Conservation (phyloP, 1,139 yeast species). For the Citeromyces hawaiiensis region DNA sequence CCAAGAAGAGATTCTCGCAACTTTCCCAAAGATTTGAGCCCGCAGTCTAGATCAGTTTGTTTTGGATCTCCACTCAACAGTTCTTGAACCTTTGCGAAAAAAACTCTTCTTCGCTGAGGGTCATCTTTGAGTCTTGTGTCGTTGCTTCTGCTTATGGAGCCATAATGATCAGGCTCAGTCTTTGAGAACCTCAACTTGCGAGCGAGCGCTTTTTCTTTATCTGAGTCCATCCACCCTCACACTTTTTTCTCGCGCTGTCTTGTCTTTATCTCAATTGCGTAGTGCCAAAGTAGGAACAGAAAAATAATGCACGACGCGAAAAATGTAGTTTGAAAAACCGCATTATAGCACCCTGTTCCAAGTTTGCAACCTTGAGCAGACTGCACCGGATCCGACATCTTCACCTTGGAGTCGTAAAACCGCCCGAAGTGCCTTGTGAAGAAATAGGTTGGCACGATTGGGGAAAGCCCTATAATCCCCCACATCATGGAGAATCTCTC, state of each 20-base stretch:
- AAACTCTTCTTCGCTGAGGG: constrained; percentile 22
- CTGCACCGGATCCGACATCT: neutral
- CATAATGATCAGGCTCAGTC: constrained; percentile 20
- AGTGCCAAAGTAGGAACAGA: neutral
- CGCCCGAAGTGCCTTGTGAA: constrained; percentile 39
- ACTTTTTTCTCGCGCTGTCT: neutral
- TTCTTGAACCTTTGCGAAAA: constrained; percentile 21
- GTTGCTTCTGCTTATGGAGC: constrained; percentile 47
- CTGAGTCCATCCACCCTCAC: neutral
- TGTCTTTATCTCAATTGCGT: constrained; percentile 1
- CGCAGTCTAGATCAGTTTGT: constrained; percentile 12
- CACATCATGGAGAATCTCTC: constrained; percentile 39
- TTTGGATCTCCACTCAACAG: constrained; percentile 2
- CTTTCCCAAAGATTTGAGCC: constrained; percentile 25
- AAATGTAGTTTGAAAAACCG: neutral
- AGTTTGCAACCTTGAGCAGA: neutral
- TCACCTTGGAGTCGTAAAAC: constrained; percentile 32
- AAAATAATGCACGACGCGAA: constrained; percentile 1
- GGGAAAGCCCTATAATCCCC: constrained; percentile 44
- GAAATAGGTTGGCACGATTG: constrained; percentile 35
- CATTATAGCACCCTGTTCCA: neutral
- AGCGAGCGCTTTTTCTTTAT: neutral
- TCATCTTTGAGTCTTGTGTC: constrained; percentile 35
- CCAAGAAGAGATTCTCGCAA: constrained; percentile 41
- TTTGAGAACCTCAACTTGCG: constrained; percentile 8